Evolutionary conservation across 169 alveolate species (phyloP).

Genomic region (Cryptosporidium parvum): DNA sequence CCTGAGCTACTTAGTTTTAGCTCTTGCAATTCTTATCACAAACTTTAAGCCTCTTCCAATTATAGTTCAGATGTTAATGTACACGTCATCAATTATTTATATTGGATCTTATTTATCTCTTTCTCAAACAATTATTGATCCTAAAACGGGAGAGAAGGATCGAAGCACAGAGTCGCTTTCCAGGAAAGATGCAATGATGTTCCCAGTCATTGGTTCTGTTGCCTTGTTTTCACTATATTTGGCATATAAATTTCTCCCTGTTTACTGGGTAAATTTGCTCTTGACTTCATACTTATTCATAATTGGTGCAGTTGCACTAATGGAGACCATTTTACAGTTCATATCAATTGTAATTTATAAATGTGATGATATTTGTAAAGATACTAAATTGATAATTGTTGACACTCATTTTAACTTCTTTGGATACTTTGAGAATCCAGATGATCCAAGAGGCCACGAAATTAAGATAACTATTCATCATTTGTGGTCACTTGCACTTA

Average conservation of each 20-base stretch:
- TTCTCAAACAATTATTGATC: slow-evolving; percentile 50
- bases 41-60: slow-evolving; percentile 75
- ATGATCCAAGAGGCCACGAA: slow-evolving; percentile 65
- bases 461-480: slow-evolving; percentile 81
- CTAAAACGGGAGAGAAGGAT: slow-evolving; percentile 82
- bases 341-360: slow-evolving; percentile 35
- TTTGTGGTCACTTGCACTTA: slow-evolving; percentile 79
- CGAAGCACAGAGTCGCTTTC: slow-evolving; percentile 85
- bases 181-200: slow-evolving; percentile 88
- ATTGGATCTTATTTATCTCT: slow-evolving; percentile 80
- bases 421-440: slow-evolving; percentile 74
- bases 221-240: slow-evolving; percentile 86
- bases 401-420: slow-evolving; percentile 76
- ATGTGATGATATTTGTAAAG: slow-evolving; percentile 74
- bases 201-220: slow-evolving; percentile 89
- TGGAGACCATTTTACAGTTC: slow-evolving; percentile 77
- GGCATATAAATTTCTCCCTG: slow-evolving; percentile 78
- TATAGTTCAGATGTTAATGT: slow-evolving; percentile 79
- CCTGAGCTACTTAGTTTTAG: slow-evolving; percentile 8
- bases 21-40: slow-evolving; percentile 33
- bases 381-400: slow-evolving; percentile 17
- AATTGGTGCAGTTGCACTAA: slow-evolving; percentile 79
- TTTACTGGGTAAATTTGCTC: slow-evolving; percentile 81
- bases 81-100: slow-evolving; percentile 79
- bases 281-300: slow-evolving; percentile 79